These are phyloP conservation scores for Solanum pinnatisectum DNA, from an alignment of 257 asterid species.

Conservation along the genomic window DNA sequence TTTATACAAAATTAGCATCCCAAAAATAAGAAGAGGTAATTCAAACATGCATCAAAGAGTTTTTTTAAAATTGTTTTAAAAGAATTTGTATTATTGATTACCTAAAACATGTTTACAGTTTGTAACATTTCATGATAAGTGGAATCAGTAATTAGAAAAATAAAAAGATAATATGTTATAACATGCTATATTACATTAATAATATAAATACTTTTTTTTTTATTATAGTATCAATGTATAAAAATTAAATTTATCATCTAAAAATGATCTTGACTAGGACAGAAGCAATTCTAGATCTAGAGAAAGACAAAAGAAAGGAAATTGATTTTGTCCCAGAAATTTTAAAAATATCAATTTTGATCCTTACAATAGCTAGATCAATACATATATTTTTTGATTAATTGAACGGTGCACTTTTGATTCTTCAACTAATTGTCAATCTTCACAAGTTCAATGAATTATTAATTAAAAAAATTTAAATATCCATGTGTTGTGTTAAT, in stretches of 20 bases:
- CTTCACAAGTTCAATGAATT: background rate
- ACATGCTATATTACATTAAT: background rate
- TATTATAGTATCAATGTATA: too few species aligned
- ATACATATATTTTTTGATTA: background rate
- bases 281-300: background rate
- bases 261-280: background rate
- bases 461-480: background rate
- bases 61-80: background rate
- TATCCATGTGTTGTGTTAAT: background rate
- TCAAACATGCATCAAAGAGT: background rate
- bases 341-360: background rate
- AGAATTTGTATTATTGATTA: background rate
- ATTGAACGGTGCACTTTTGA: background rate
- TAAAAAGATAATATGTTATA: background rate
- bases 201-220: too few species aligned
- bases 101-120: background rate
- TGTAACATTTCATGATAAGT: background rate
- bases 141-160: background rate
- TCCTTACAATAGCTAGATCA: background rate
- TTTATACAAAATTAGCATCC: background rate
- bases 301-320: background rate
- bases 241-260: background rate
- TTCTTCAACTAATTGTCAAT: background rate
- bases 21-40: background rate
- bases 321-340: background rate